These are phyloP conservation scores for Oehlia diaphana DNA, from an alignment of 192 early-diverging fungal genomes.

Conservation along the genomic window DNA sequence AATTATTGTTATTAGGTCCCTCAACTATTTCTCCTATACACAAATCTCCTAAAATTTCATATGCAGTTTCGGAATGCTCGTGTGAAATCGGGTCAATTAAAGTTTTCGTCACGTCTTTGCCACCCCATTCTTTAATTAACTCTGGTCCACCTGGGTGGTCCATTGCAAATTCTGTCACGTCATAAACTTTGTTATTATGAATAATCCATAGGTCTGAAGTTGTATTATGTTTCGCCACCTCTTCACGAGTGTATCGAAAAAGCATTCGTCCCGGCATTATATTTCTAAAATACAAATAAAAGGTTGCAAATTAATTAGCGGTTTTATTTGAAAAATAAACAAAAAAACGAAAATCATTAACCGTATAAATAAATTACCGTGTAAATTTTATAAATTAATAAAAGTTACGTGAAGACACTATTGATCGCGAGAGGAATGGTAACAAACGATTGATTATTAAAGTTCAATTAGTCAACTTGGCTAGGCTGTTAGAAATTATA, in stretches of 20 bases:
- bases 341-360: not conserved
- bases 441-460: too few species aligned
- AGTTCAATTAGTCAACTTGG: too few species aligned
- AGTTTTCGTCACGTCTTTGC: slow-evolving; percentile 75
- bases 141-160: slow-evolving; percentile 97
- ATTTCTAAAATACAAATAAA: not conserved
- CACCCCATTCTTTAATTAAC: slow-evolving; percentile 82
- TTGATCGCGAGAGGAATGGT: too few species aligned
- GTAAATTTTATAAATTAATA: too few species aligned
- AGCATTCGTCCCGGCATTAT: slow-evolving; percentile 28
- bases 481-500: too few species aligned
- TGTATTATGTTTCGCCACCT: slow-evolving; percentile 76
- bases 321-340: too few species aligned
- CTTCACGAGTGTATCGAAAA: slow-evolving; percentile 45
- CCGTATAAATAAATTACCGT: not conserved
- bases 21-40: slow-evolving; percentile 62
- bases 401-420: too few species aligned
- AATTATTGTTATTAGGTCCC: not conserved
- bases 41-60: slow-evolving; percentile 84
- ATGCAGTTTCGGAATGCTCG: slow-evolving; percentile 80
- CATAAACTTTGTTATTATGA: slow-evolving; percentile 79
- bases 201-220: slow-evolving; percentile 80
- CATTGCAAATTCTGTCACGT: slow-evolving; percentile 81
- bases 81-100: slow-evolving; percentile 80
- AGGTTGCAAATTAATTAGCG: too few species aligned